Conservation (phyloP, 768 basidiomycete species). For the Lactifluus rugatus region DNA sequence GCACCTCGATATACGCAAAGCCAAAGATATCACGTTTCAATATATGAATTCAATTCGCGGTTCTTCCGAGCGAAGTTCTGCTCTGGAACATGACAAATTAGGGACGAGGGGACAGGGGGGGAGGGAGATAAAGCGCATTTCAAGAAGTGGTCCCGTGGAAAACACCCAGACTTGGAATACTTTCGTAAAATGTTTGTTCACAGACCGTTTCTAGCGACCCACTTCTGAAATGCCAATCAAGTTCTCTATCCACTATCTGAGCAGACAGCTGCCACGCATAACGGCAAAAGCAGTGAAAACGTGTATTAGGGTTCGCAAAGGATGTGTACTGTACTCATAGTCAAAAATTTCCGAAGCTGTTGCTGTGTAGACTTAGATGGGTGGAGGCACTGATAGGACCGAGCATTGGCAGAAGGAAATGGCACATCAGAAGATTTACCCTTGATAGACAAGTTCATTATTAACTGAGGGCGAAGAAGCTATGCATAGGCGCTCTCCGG, state of each 20-base stretch:
- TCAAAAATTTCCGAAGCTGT: neutral
- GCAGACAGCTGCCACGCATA: no score
- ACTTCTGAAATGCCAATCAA: neutral
- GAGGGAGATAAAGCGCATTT: conserved; percentile 1
- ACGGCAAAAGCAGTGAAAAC: no score
- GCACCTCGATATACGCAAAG: neutral
- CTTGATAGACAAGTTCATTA: neutral
- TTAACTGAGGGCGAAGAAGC: neutral
- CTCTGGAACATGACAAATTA: conserved; percentile 5
- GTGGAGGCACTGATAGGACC: neutral
- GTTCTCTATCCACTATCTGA: neutral
- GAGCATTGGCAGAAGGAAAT: neutral
- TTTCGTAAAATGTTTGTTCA: neutral
- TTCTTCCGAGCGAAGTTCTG: conserved; percentile 2
- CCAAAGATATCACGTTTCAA: conserved; percentile 6
- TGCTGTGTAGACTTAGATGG: neutral
- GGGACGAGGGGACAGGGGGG: neutral
- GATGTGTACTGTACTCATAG: no score
- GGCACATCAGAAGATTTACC: neutral
- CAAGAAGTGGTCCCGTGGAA: neutral
- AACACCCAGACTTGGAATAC: no score
- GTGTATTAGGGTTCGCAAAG: conserved; percentile 8
- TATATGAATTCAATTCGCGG: neutral
- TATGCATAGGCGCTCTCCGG: neutral
- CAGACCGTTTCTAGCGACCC: neutral